A percentile compares a stretch with the other conserved stretches of the same genome.
phyloP scores from a whole-genome alignment of 805 yeast genomes.

The Myxozyma udenii region DNA sequence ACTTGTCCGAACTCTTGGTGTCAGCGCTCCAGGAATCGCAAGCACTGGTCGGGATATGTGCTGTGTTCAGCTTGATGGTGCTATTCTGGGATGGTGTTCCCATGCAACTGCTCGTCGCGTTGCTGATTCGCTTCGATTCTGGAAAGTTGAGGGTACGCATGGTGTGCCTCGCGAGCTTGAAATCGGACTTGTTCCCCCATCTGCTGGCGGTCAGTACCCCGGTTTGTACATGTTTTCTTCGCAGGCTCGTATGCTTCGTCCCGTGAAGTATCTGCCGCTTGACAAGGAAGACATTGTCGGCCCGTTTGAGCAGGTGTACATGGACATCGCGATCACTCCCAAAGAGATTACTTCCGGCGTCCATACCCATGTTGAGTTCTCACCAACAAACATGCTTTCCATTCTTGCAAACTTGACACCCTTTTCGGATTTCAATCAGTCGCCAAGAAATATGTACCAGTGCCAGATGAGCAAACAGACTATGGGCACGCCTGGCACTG shows the following conservation, averaged over 20 bases:
- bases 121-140: conserved; percentile 84
- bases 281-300: conserved; percentile 85
- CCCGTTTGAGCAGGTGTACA: conserved; percentile 96
- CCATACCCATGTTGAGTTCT: conserved; percentile 90
- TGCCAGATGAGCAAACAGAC: conserved; percentile 99
- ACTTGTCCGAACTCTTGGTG: conserved; percentile 69
- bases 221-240: conserved; percentile 91
- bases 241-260: conserved; percentile 91
- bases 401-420: conserved; percentile 97
- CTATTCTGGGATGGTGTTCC: conserved; percentile 88
- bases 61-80: conserved; percentile 92
- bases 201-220: conserved; percentile 93
- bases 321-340: conserved; percentile 93
- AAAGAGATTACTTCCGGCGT: conserved; percentile 76
- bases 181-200: conserved; percentile 95
- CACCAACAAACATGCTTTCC: conserved; percentile 92
- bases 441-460: conserved; percentile 99
- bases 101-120: conserved; percentile 82
- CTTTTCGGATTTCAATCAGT: conserved; percentile 96
- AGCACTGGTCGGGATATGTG: conserved; percentile 85
- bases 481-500: conserved; percentile 99
- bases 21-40: conserved; percentile 70
- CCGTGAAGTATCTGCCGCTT: conserved; percentile 85
- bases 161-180: conserved; percentile 85
- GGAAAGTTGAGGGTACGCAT: conserved; percentile 82